These are phyloP conservation scores for Apophysomyces ossiformis DNA, from an alignment of 371 early-diverging fungal species.

Conservation along the genomic window DNA sequence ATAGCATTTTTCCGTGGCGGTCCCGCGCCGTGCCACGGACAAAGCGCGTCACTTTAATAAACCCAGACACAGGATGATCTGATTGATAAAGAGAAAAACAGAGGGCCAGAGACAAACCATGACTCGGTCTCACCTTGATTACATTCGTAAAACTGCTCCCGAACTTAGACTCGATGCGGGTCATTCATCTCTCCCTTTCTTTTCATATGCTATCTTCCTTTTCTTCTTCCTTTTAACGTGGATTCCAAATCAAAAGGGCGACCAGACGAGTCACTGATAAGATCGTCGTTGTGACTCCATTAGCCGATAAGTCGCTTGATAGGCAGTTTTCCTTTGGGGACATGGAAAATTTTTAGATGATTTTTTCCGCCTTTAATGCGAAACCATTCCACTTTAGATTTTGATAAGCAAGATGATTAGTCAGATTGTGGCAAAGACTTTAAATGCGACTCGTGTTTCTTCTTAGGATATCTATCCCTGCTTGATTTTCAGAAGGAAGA, in stretches of 20 bases:
- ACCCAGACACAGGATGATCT: conserved; percentile 12
- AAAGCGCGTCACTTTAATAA: conserved; percentile 5
- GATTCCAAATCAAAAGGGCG: too few species aligned
- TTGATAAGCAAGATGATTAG: too few species aligned
- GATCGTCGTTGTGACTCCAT: conserved; percentile 10
- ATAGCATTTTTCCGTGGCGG: conserved; percentile 13
- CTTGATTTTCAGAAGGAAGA: too few species aligned
- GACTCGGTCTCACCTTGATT: not conserved
- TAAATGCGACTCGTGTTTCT: too few species aligned
- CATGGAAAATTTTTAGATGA: not conserved
- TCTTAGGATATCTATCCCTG: too few species aligned
- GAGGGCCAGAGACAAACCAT: not conserved
- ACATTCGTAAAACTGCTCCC: not conserved
- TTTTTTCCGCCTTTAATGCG: not conserved
- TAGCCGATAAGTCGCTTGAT: conserved; percentile 8
- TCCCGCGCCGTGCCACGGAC: conserved; percentile 13
- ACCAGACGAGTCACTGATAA: conserved; percentile 3
- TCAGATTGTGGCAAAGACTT: too few species aligned
- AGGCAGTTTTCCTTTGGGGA: not conserved
- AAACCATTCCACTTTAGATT: too few species aligned
- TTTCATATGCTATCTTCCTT: not conserved
- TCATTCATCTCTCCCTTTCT: not conserved
- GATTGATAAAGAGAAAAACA: conserved; percentile 14
- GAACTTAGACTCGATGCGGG: not conserved
- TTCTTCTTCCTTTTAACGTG: not conserved